phyloP scores from a whole-genome alignment of 352 stramenopile species.

The Pythium phragmitis region DNA sequence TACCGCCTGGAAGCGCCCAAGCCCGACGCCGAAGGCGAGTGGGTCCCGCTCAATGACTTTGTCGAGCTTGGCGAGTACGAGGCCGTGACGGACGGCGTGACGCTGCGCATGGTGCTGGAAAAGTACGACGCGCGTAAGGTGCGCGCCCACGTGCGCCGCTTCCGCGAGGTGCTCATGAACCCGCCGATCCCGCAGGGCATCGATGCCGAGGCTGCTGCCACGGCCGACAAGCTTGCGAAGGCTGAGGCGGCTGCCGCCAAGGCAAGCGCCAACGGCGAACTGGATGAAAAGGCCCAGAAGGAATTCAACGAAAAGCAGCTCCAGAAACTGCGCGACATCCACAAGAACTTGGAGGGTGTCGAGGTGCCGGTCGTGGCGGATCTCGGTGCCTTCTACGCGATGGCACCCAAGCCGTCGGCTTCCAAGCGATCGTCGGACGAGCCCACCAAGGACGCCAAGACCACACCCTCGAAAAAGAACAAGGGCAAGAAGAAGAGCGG shows the following conservation, averaged over 20 bases:
- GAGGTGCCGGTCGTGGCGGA: conserved; percentile 61
- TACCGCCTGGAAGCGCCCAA: conserved; percentile 74
- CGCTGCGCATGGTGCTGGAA: conserved; percentile 81
- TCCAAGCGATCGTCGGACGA: conserved; percentile 27
- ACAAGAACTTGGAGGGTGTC: conserved; percentile 77
- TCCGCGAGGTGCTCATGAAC: conserved; percentile 81
- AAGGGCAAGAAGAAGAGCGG: conserved; percentile 33
- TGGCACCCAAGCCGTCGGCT: conserved; percentile 18
- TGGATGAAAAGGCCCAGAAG: conserved; percentile 58
- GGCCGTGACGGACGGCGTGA: conserved; percentile 54
- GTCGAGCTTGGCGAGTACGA: conserved; percentile 86
- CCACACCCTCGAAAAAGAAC: conserved; percentile 25
- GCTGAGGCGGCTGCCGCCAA: conserved; percentile 21
- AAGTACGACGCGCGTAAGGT: conserved; percentile 88
- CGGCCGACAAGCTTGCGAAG: conserved; percentile 19
- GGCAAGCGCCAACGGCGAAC: conserved; percentile 28
- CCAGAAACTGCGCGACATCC: conserved; percentile 76
- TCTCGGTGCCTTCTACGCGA: conserved; percentile 70
- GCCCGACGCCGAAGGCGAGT: conserved; percentile 19
- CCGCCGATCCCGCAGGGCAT: conserved; percentile 70
- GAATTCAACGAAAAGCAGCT: conserved; percentile 81
- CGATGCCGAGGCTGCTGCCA: conserved; percentile 16
- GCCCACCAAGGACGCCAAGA: conserved; percentile 36
- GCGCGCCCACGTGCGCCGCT: conserved; percentile 75
- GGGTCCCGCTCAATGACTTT: conserved; percentile 78